phyloP scores from a whole-genome alignment of 2,329 filamentous ascomycete genomes.

The Gyromitra esculenta region DNA sequence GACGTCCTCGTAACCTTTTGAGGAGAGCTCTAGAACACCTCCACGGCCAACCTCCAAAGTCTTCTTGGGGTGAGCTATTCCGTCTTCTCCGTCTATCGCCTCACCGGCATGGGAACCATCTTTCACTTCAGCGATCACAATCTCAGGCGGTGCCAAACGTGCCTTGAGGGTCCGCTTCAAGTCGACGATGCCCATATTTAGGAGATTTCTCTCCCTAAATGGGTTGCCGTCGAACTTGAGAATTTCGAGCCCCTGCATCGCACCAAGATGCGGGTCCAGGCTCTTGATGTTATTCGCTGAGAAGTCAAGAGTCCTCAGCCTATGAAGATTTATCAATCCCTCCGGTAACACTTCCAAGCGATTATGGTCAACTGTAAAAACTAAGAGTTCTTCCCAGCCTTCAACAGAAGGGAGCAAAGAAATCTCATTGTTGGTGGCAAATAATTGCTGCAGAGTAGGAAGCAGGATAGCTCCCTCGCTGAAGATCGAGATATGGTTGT shows the following conservation, averaged over 20 bases:
- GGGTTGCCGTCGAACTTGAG: constrained; percentile 89
- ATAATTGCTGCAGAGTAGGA: constrained; percentile 77
- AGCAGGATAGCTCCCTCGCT: constrained; percentile 68
- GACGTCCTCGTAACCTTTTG: constrained; percentile 69
- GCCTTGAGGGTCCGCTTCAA: constrained; percentile 77
- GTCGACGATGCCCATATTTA: constrained; percentile 80
- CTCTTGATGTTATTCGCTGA: constrained; percentile 82
- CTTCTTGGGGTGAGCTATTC: constrained; percentile 36
- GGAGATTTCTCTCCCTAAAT: constrained; percentile 84
- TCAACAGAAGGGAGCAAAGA: constrained; percentile 76
- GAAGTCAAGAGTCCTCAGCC: constrained; percentile 80
- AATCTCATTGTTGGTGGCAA: constrained; percentile 83
- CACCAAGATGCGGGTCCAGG: constrained; percentile 78
- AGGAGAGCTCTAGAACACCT: constrained; percentile 76
- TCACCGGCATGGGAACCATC: constrained; percentile 42
- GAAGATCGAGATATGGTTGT: constrained; percentile 73
- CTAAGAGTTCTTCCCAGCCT: constrained; percentile 77
- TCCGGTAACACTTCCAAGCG: constrained; percentile 77
- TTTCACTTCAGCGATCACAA: constrained; percentile 55
- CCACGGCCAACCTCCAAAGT: constrained; percentile 64
- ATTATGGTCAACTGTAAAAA: constrained; percentile 83
- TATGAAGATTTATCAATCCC: constrained; percentile 74
- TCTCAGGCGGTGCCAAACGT: constrained; percentile 69
- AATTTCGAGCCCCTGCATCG: constrained; percentile 79
- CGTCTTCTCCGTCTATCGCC: constrained; percentile 31